A percentile compares a stretch with the other conserved stretches of the same genome.
These are phyloP conservation scores for Bipolaris zeicola DNA, from an alignment of 2,329 filamentous ascomycete species.

Conservation along the genomic window DNA sequence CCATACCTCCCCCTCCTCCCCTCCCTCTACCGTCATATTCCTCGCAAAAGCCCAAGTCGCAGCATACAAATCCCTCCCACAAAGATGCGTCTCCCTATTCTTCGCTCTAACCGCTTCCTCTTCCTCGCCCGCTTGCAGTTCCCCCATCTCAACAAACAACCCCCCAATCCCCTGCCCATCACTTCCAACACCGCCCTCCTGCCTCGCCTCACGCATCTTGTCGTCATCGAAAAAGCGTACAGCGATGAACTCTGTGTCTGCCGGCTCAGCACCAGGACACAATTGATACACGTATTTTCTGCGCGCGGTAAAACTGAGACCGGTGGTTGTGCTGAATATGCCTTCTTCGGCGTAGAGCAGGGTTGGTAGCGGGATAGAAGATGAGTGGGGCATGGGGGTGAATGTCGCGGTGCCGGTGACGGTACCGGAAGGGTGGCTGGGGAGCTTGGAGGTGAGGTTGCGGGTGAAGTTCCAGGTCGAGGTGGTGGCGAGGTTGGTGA, in stretches of 20 bases:
- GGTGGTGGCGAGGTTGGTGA: slow-evolving; percentile 16
- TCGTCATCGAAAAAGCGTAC: slow-evolving; percentile 29
- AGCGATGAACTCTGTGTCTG: slow-evolving; percentile 3
- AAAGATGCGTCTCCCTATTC: slow-evolving; percentile 71
- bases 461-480: slow-evolving; percentile 67
- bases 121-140: slow-evolving; percentile 32
- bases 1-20: slow-evolving; percentile 21
- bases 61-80: slow-evolving; percentile 73
- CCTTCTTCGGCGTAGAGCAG: slow-evolving; percentile 73
- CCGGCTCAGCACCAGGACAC: neutral
- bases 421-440: slow-evolving; percentile 68
- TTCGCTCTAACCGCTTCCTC: slow-evolving; percentile 30
- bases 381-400: slow-evolving; percentile 48
- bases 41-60: slow-evolving; percentile 71
- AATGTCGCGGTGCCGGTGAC: slow-evolving; percentile 71
- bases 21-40: slow-evolving; percentile 18
- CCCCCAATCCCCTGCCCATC: slow-evolving; percentile 65
- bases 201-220: neutral
- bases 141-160: slow-evolving; percentile 74
- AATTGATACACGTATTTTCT: slow-evolving; percentile 75
- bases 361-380: slow-evolving; percentile 51
- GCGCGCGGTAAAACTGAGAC: slow-evolving; percentile 63
- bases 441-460: slow-evolving; percentile 59
- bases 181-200: slow-evolving; percentile 12
- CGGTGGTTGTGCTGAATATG: slow-evolving; percentile 62